These are phyloP conservation scores for Penicillium frequentans DNA, from an alignment of 2,329 filamentous ascomycete genomes.

Conservation along the genomic window DNA sequence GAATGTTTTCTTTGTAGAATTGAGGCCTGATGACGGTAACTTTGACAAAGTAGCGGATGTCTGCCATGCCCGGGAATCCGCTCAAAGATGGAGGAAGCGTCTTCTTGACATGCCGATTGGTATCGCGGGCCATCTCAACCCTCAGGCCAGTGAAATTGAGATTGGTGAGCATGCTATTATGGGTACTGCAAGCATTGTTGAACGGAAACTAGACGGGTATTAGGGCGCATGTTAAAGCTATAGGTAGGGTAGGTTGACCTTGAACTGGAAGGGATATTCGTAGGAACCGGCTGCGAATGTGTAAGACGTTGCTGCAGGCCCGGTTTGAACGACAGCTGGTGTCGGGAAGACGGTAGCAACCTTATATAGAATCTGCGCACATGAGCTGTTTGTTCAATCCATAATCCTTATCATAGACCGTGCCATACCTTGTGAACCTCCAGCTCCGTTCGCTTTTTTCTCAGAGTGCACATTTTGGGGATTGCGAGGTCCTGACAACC, in stretches of 20 bases:
- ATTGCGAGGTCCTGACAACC: conserved; percentile 42
- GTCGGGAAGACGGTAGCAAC: conserved; percentile 48
- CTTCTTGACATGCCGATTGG: conserved; percentile 69
- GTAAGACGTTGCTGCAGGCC: conserved; percentile 37
- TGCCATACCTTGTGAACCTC: conserved; percentile 50
- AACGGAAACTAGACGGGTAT: conserved; percentile 44
- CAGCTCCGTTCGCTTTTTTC: conserved; percentile 50
- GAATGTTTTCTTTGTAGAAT: conserved; percentile 86
- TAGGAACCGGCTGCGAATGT: conserved; percentile 48
- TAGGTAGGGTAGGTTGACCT: conserved; percentile 31
- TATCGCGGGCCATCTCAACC: conserved; percentile 47
- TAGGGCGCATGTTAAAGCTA: not conserved
- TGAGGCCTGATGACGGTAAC: conserved; percentile 89
- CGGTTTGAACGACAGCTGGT: conserved; percentile 40
- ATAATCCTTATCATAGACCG: not conserved
- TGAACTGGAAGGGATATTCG: conserved; percentile 52
- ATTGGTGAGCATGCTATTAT: conserved; percentile 48
- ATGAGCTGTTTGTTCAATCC: not conserved
- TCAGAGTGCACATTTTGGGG: conserved; percentile 44
- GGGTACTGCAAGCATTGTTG: conserved; percentile 49
- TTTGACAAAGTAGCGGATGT: conserved; percentile 93
- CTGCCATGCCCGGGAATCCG: conserved; percentile 83
- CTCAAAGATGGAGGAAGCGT: conserved; percentile 86
- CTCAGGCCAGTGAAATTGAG: conserved; percentile 47
- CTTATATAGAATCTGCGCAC: conserved; percentile 47